A percentile compares a stretch with the other conserved stretches of the same genome.
Evolutionary conservation across 805 yeast species (phyloP).

Genomic region (Helenozyma baotianmanensis): DNA sequence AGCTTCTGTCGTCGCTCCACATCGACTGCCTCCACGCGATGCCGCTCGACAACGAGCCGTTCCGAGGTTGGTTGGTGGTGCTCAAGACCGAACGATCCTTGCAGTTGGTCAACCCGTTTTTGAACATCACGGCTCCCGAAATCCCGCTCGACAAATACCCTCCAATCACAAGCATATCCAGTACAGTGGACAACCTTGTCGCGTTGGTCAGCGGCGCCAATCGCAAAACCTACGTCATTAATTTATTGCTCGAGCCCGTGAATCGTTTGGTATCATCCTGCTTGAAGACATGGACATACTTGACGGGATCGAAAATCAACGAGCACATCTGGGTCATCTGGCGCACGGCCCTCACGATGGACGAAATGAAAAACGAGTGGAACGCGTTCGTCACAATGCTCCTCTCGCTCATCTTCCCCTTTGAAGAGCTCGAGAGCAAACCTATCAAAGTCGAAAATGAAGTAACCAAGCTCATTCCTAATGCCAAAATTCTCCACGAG

Average conservation of each 20-base stretch:
- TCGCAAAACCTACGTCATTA: constrained; percentile 22
- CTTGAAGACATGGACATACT: constrained; percentile 45
- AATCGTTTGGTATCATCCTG: constrained; percentile 41
- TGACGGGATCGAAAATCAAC: constrained; percentile 54
- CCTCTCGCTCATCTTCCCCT: constrained; percentile 47
- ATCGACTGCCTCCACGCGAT: constrained; percentile 23
- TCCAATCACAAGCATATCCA: constrained; percentile 19
- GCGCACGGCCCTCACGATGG: constrained; percentile 50
- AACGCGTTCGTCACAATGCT: constrained; percentile 50
- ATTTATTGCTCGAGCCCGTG: constrained; percentile 42
- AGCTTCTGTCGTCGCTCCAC: constrained; percentile 14
- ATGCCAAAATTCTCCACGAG: constrained; percentile 25
- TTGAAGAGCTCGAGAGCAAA: constrained; percentile 18
- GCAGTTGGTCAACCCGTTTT: constrained; percentile 52
- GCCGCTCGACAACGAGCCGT: constrained; percentile 32
- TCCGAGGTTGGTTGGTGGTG: constrained; percentile 46
- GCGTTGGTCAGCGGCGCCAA: constrained; percentile 18
- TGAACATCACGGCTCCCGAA: constrained; percentile 41
- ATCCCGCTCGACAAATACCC: constrained; percentile 14
- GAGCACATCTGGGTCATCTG: constrained; percentile 61
- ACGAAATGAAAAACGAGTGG: constrained; percentile 51
- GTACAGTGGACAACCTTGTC: constrained; percentile 26
- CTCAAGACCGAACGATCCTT: constrained; percentile 33
- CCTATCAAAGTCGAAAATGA: constrained; percentile 17
- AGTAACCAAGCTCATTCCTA: constrained; percentile 27